These are phyloP conservation scores for Candida ovalis DNA, from an alignment of 805 yeast species.

Conservation along the genomic window DNA sequence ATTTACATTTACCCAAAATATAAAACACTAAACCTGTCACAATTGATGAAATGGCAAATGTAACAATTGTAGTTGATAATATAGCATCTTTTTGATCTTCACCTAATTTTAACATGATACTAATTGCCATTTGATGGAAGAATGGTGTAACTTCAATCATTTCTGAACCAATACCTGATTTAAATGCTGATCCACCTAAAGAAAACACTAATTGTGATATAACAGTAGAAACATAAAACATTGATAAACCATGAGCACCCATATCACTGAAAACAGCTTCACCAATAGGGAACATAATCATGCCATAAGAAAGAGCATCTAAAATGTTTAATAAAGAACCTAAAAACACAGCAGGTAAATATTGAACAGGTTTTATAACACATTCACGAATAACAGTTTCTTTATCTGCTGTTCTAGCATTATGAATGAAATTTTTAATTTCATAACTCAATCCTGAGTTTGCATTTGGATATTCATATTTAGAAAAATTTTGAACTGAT, in stretches of 20 bases:
- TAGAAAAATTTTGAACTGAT: background rate
- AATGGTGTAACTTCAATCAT: constrained; percentile 99
- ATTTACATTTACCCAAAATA: constrained; percentile 66
- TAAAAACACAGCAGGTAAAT: constrained; percentile 76
- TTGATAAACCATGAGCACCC: constrained; percentile 87
- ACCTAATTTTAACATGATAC: constrained; percentile 55
- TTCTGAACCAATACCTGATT: constrained; percentile 91
- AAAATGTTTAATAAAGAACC: constrained; percentile 83
- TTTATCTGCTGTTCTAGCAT: constrained; percentile 15
- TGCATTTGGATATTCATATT: background rate
- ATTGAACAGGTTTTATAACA: constrained; percentile 39
- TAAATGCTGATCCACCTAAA: constrained; percentile 85
- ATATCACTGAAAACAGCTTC: constrained; percentile 70
- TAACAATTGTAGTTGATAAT: constrained; percentile 79
- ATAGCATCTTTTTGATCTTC: constrained; percentile 43
- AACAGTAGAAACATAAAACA: constrained; percentile 92
- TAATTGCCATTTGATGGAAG: constrained; percentile 89
- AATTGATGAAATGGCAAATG: constrained; percentile 79
- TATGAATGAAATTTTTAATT: constrained; percentile 1
- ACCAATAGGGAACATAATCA: constrained; percentile 94
- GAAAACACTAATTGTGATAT: constrained; percentile 86
- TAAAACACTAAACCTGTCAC: constrained; percentile 84
- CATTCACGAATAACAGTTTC: constrained; percentile 23
- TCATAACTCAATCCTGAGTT: constrained; percentile 1
- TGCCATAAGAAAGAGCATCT: constrained; percentile 94